Evolutionary conservation across 306 rosid species (phyloP), one percentile per base, ranked within the genome.

Genomic region (Vigna angularis): DNA sequence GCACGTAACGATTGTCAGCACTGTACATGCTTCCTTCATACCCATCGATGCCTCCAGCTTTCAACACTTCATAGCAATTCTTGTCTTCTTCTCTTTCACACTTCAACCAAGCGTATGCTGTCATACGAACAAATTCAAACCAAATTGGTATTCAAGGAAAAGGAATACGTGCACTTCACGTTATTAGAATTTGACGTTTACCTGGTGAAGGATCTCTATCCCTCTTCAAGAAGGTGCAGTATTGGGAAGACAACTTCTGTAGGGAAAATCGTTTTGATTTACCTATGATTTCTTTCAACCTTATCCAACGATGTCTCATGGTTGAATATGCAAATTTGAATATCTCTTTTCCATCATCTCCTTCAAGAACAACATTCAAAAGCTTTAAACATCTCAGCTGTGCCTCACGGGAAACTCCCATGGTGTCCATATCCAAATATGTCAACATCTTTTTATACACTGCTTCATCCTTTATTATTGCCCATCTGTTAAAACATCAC

Each of bases 41-140:
- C 18, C 92, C 84, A 28, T 1, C 0, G 38, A 88, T 73, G 2
- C 64, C 78, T 6, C 65, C 90, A 45, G 70, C 87, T 76, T 48
- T 0, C 5, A 88, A 64, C 6, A 86, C 55, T 55, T 64, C 22
- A 28, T 47, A 51, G 82, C 92, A 88, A 18, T 88, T 82, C 5
- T 55, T 68, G 12, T 86, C 90, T 65, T 86, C 75, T 79, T 70
- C 32, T 45, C 79, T 84, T 81, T 82, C 86, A 15, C 92, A 86
- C 76, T 80, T 86, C 66, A 86, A 3, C 92, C 92, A 88, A 15
- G 88, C 92, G 12, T 73, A 86, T 2, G 88, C 92, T 88, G 49
- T 4, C 15, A 16, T 9, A 10, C 8, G 11, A 40, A 40, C 0
- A 49, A 26, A 26, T 58, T 26, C 17, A 58, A 58, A 26, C 7